Evolutionary conservation across 805 yeast genomes (phyloP), one percentile per base, ranked within the genome.

Genomic region (Saturnispora silvae): DNA sequence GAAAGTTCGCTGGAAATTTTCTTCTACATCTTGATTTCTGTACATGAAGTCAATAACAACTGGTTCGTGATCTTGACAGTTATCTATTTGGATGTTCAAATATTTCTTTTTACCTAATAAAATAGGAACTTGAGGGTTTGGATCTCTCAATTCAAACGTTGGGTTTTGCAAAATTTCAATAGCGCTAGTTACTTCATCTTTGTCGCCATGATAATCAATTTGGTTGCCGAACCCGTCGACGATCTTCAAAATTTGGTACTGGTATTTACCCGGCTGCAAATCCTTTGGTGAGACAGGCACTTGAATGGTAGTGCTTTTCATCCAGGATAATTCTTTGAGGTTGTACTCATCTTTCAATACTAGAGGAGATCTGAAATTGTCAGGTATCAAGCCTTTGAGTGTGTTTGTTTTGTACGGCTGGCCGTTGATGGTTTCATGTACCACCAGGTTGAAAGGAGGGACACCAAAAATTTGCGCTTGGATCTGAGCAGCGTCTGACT

Each of bases 141-240:
- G 24, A 27, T 72, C 77, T 14, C 56, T 55, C 20, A 77, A 51
- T 13, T 67, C 62, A 5, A 75, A 63, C 37, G 61, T 58, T 25
- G 85, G 78, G 28, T 75, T 57, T 20, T 72, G 68, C 49, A 76
- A 81, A 10, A 74, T 74, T 15, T 54, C 53, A 44, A 76, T 70
- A 23, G 59, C 60, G 41, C 68, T 63, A 23, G 61, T 54, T 5
- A 70, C 55, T n/a, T 64, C 59, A 33, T 57, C 54, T 15, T 63
- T 52, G n/a, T 45, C 50, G 3, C 60, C 60, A 16, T 60, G 56
- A 25, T 55, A 71, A 29, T 67, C 64, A 32, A 77, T 65, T 5
- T 58, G 43, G 44, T 80, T 80, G 3, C 86, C 86, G 37, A 80
- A 60, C 3, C 80, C 83, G 56, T 80, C 87, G 22, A 70, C 67